phyloP scores from a whole-genome alignment of 805 yeast genomes.

The Candida gorgasii region DNA sequence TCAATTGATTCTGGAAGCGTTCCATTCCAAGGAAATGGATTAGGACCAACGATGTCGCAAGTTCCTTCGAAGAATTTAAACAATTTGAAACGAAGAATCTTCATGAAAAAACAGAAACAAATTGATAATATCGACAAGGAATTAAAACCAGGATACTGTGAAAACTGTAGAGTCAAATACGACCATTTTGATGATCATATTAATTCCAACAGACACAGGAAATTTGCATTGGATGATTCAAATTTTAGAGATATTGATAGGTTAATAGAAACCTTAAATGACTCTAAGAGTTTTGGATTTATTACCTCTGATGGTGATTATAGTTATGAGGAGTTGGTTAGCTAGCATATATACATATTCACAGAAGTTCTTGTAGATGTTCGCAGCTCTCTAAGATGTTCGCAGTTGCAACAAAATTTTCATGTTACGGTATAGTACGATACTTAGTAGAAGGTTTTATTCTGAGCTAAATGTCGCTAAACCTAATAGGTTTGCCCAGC shows the following conservation, averaged over 20 bases:
- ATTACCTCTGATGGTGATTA: conserved; percentile 43
- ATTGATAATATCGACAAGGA: conserved; percentile 25
- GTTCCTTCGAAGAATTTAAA: conserved; percentile 55
- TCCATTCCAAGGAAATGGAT: conserved; percentile 50
- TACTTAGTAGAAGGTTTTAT: conserved; percentile 5
- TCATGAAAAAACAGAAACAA: conserved; percentile 39
- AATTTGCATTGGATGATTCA: conserved; percentile 69
- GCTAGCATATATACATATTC: background rate
- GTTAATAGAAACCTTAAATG: conserved; percentile 55
- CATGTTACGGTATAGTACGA: background rate
- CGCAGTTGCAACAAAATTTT: conserved; percentile 11
- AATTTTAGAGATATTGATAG: conserved; percentile 80
- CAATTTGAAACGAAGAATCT: conserved; percentile 47
- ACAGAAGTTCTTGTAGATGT: no score
- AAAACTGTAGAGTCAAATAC: conserved; percentile 84
- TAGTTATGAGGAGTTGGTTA: conserved; percentile 13
- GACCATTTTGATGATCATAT: conserved; percentile 80
- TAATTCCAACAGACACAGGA: conserved; percentile 64
- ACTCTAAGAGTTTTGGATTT: conserved; percentile 43
- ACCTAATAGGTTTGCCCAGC: conserved; percentile 36
- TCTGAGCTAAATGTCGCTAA: conserved; percentile 12
- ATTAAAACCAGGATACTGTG: conserved; percentile 79
- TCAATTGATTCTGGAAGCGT: conserved; percentile 42
- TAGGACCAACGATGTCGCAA: conserved; percentile 60
- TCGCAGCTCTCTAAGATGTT: background rate